A percentile compares a stretch with the other conserved stretches of the same genome.
These are phyloP conservation scores for Centaurea solstitialis DNA, from an alignment of 129 eudicot genomes.

Conservation along the genomic window DNA sequence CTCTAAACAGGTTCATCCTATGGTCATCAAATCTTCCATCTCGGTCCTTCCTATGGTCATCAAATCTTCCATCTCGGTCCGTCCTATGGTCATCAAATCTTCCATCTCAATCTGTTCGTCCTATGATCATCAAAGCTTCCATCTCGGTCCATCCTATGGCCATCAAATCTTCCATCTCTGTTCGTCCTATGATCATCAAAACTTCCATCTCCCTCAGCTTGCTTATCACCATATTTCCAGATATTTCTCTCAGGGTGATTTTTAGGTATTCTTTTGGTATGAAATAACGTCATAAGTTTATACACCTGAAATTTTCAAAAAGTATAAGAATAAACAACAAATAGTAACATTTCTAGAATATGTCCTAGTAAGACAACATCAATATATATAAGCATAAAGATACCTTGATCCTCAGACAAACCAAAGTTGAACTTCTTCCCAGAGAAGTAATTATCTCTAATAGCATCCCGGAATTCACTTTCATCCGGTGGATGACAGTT, in stretches of 20 bases:
- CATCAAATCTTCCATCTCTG: conserved; percentile 15
- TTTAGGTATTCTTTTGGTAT: conserved; percentile 28
- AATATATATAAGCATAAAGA: background rate
- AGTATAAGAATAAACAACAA: background rate
- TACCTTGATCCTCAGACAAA: background rate
- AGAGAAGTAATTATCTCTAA: conserved; percentile 67
- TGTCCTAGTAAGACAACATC: background rate
- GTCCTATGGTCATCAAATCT: no score
- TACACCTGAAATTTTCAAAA: conserved; percentile 34
- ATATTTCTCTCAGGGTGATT: conserved; percentile 18
- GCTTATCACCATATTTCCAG: conserved; percentile 16
- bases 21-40: no score
- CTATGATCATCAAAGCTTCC: conserved; percentile 29
- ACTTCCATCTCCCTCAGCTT: background rate
- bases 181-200: background rate
- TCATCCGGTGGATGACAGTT: conserved; percentile 66
- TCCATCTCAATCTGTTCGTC: conserved; percentile 22
- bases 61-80: conserved; percentile 5
- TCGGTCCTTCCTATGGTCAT: conserved; percentile 25
- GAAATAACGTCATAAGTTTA: conserved; percentile 42
- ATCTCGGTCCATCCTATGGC: conserved; percentile 26
- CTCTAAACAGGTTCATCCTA: no score
- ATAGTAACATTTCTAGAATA: conserved; percentile 12
- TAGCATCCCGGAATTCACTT: conserved; percentile 57
- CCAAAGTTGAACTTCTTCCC: conserved; percentile 42